Evolutionary conservation across 2,329 filamentous ascomycete species (phyloP).

Genomic region (Fusarium odoratissimum): DNA sequence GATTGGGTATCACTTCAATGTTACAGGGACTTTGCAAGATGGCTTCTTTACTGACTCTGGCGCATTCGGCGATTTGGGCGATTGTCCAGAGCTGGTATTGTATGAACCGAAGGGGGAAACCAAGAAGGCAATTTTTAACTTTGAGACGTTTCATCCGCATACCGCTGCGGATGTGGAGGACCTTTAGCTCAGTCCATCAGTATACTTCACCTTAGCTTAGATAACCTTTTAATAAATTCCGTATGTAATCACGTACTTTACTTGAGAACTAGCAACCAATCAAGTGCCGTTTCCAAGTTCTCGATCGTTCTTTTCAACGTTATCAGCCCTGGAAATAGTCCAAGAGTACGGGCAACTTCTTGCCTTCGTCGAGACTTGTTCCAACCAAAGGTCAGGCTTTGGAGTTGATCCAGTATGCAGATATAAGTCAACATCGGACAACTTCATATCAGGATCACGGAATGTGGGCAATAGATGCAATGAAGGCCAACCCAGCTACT

Average conservation of each 20-base stretch:
- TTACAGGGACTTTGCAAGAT: constrained; percentile 12
- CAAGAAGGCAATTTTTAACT: constrained; percentile 22
- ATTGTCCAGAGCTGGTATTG: constrained; percentile 10
- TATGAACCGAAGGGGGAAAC: constrained; percentile 28
- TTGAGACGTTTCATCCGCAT: constrained; percentile 29
- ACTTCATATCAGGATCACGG: background rate
- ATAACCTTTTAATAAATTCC: constrained; percentile 10
- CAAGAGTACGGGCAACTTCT: accelerated
- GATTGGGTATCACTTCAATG: constrained; percentile 24
- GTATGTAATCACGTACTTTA: background rate
- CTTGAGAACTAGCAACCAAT: background rate
- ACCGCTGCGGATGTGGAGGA: constrained; percentile 24
- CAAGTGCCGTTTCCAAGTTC: background rate
- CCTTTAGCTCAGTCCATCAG: background rate
- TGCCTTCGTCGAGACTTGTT: accelerated
- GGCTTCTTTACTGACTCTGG: constrained; percentile 5
- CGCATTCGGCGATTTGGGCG: background rate
- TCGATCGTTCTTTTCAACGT: background rate
- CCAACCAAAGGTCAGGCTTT: accelerated
- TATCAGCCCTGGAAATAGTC: accelerated
- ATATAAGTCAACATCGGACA: too few species aligned
- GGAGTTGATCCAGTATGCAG: too few species aligned
- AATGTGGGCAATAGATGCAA: background rate
- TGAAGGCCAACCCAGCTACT: background rate
- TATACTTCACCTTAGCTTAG: background rate